phyloP scores from a whole-genome alignment of 83 land plant species.

The Picea mariana region DNA sequence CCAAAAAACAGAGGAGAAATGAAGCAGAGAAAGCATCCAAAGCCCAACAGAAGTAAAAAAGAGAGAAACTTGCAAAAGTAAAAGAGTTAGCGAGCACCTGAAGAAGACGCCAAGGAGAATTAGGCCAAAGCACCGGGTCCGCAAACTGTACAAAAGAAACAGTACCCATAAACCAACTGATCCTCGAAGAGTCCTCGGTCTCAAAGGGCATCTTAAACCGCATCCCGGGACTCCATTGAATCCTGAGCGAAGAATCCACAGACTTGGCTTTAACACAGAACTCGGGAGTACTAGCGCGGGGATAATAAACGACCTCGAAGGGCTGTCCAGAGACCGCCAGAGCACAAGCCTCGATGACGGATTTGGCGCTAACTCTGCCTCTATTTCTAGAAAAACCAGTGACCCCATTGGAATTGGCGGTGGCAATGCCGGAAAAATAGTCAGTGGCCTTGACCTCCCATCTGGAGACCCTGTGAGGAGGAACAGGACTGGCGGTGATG shows the following conservation, averaged over 20 bases:
- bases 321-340: constrained; percentile 72
- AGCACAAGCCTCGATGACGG: constrained; percentile 72
- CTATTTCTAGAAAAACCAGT: constrained; percentile 41
- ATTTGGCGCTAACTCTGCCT: constrained; percentile 61
- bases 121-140: constrained; percentile 83
- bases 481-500: not conserved
- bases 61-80: not conserved
- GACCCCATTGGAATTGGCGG: not conserved
- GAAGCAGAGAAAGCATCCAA: not conserved
- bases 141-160: constrained; percentile 75
- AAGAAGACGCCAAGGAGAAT: constrained; percentile 91
- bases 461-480: not conserved
- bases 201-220: constrained; percentile 96
- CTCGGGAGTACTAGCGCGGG: constrained; percentile 82
- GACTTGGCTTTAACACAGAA: constrained; percentile 75
- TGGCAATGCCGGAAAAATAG: not conserved
- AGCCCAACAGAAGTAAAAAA: not conserved
- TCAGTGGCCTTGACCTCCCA: constrained; percentile 2
- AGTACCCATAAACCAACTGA: constrained; percentile 97
- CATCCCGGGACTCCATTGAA: constrained; percentile 83
- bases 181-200: constrained; percentile 90
- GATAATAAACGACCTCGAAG: constrained; percentile 89
- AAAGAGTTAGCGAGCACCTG: constrained; percentile 49
- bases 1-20: not conserved
- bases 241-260: constrained; percentile 67